These are phyloP conservation scores for Zychaea mexicana DNA, from an alignment of 371 early-diverging fungal genomes.

Conservation along the genomic window DNA sequence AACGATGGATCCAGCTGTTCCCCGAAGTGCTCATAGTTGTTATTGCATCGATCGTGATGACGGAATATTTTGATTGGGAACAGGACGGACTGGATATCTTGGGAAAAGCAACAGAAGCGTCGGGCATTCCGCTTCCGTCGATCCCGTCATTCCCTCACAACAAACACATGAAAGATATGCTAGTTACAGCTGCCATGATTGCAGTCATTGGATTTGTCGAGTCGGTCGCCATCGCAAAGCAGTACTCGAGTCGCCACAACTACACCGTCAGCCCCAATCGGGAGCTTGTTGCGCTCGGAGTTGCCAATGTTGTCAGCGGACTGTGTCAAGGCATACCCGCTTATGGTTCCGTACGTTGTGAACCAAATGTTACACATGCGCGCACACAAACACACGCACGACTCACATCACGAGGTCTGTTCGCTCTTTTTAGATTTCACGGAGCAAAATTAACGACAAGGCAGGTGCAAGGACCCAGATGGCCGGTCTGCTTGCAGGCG, in stretches of 20 bases:
- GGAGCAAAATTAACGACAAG: slow-evolving; percentile 88
- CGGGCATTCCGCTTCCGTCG: slow-evolving; percentile 63
- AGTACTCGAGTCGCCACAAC: slow-evolving; percentile 84
- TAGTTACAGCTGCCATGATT: slow-evolving; percentile 71
- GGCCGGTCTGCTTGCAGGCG: slow-evolving; percentile 76
- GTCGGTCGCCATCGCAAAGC: slow-evolving; percentile 87
- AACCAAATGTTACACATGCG: not conserved
- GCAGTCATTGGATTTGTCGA: slow-evolving; percentile 95
- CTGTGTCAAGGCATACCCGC: slow-evolving; percentile 87
- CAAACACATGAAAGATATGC: slow-evolving; percentile 63
- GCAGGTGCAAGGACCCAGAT: slow-evolving; percentile 90
- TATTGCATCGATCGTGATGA: slow-evolving; percentile 65
- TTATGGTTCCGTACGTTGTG: slow-evolving; percentile 73
- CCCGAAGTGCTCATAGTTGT: slow-evolving; percentile 90
- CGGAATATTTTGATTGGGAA: slow-evolving; percentile 70
- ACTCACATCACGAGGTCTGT: not conserved
- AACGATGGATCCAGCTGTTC: slow-evolving; percentile 68
- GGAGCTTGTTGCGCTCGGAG: slow-evolving; percentile 89
- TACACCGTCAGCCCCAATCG: slow-evolving; percentile 91
- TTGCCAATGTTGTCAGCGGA: slow-evolving; percentile 80
- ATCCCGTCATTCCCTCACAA: slow-evolving; percentile 59
- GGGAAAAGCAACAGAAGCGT: slow-evolving; percentile 61
- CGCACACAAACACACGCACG: not conserved
- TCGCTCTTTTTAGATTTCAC: slow-evolving; percentile 56
- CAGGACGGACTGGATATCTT: slow-evolving; percentile 72